Conservation (phyloP, 2,329 filamentous ascomycete genomes). For the Microdochium bolleyi region DNA sequence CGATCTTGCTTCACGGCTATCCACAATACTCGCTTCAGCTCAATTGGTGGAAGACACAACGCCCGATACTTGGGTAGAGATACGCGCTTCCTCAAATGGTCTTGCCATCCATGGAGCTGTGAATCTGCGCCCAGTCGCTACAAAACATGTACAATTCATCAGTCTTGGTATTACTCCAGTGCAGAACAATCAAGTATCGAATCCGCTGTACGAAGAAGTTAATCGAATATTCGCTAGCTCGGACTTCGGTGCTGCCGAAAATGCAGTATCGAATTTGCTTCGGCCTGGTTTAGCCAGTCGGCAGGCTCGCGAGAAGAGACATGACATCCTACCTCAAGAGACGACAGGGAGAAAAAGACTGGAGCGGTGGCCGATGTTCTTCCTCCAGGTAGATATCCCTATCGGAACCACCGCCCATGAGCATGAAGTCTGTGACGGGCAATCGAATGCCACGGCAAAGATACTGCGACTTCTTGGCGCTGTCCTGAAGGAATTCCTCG, state of each 20-base stretch:
- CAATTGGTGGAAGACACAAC: not conserved
- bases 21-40: slow-evolving; percentile 30
- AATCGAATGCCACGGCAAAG: not conserved
- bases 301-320: slow-evolving; percentile 26
- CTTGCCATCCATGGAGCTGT: slow-evolving; percentile 64
- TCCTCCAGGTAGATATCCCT: slow-evolving; percentile 53
- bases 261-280: slow-evolving; percentile 9
- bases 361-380: slow-evolving; percentile 86
- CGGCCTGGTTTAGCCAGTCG: not conserved
- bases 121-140: slow-evolving; percentile 61
- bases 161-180: slow-evolving; percentile 68
- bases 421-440: not conserved
- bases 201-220: slow-evolving; percentile 66
- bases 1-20: slow-evolving; percentile 18
- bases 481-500: slow-evolving; percentile 31
- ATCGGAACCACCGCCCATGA: not conserved
- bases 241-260: slow-evolving; percentile 60
- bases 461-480: slow-evolving; percentile 4
- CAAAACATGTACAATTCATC: slow-evolving; percentile 70
- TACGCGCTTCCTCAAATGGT: slow-evolving; percentile 56
- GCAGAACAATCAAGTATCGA: slow-evolving; percentile 43
- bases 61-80: slow-evolving; percentile 52
- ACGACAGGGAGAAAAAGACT: slow-evolving; percentile 54
- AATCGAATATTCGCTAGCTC: slow-evolving; percentile 73
- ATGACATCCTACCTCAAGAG: slow-evolving; percentile 41